Base-by-base conservation (phyloP, 2,329 filamentous ascomycete species). In the Alternaria consortialis region DNA sequence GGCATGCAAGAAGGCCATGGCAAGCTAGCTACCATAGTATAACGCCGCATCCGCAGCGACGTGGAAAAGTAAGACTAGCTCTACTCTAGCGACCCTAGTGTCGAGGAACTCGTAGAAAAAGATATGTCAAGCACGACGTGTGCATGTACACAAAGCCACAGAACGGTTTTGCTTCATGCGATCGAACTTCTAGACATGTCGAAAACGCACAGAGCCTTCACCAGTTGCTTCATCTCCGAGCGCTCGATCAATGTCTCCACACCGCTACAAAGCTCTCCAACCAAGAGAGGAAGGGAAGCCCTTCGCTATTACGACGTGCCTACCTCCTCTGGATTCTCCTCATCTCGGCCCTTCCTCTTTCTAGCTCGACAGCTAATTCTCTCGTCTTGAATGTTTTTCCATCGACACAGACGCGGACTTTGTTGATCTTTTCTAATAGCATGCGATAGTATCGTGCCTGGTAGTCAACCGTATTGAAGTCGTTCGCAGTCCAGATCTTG, bases 331-430 rank as follows among this genome's bases (percentile, higher is more conserved):
- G 70, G 46, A 77, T 73, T 58, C 72, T 64, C 46, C 69, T 65
- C 42, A 66, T 60, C 62, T 76, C 74, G 25, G 63, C 69, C 51
- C 71, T 69, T 11, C 76, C 76, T 55, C 75, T 68, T 57, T 75
- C 70, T 56, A 78, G 53, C 62, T 77, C 74, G n/a, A 66, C 63
- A 6, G 68, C 61, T 39, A 78, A 60, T 31, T 74, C 72, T 50
- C 76, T 65, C 12, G 69, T 65, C 34, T 72, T 56, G 56, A 68
- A 74, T 2, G 64, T 67, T 46, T 69, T 62, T 7, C 69, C 73
- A n/a, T 74, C 66, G 5, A 78, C 60, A 58, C 73, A 77, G n/a
- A 78, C 60, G 34, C 68, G 59, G 9, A 78, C 75, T 53, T 59
- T 65, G 48, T 65, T 65, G 50, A 78, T 75, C 51, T 65, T 67